Conservation (phyloP, 1,284 basidiomycete genomes). For the Heterobasidion parviporum region DNA sequence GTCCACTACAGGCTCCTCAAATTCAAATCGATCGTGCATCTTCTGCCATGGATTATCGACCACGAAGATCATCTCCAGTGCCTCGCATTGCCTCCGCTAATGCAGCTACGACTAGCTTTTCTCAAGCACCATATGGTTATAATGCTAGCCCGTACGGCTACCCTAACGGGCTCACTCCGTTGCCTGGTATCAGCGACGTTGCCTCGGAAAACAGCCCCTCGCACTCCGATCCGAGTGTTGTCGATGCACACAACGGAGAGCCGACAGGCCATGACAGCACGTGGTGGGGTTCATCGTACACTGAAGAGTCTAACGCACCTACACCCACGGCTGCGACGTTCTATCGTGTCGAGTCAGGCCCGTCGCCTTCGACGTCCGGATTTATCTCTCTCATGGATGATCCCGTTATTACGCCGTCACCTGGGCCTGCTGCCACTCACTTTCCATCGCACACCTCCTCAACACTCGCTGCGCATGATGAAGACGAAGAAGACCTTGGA, state of each 20-base stretch:
- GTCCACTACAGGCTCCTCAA: slow-evolving; percentile 34
- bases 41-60: slow-evolving; percentile 68
- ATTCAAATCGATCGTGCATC: slow-evolving; percentile 59
- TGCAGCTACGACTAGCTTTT: slow-evolving; percentile 39
- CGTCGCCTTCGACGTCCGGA: slow-evolving; percentile 41
- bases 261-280: slow-evolving; percentile 16
- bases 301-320: slow-evolving; percentile 36
- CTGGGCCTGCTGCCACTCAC: slow-evolving; percentile 3
- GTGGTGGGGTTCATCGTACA: slow-evolving; percentile 57
- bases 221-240: slow-evolving; percentile 20
- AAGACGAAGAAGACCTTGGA: slow-evolving; percentile 83
- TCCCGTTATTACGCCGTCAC: slow-evolving; percentile 31
- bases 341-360: slow-evolving; percentile 32
- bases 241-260: slow-evolving; percentile 3
- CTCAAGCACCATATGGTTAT: slow-evolving; percentile 30
- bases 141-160: slow-evolving; percentile 13
- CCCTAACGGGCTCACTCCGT: slow-evolving; percentile 4
- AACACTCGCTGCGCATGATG: slow-evolving; percentile 28
- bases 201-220: slow-evolving; percentile 23
- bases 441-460: slow-evolving; percentile 10
- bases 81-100: slow-evolving; percentile 47
- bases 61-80: slow-evolving; percentile 38
- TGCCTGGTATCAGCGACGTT: slow-evolving; percentile 9
- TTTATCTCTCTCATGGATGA: slow-evolving; percentile 87
- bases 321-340: slow-evolving; percentile 69